phyloP scores from a whole-genome alignment of 202 grass and related monocot genomes.

The Digitaria exilis region DNA sequence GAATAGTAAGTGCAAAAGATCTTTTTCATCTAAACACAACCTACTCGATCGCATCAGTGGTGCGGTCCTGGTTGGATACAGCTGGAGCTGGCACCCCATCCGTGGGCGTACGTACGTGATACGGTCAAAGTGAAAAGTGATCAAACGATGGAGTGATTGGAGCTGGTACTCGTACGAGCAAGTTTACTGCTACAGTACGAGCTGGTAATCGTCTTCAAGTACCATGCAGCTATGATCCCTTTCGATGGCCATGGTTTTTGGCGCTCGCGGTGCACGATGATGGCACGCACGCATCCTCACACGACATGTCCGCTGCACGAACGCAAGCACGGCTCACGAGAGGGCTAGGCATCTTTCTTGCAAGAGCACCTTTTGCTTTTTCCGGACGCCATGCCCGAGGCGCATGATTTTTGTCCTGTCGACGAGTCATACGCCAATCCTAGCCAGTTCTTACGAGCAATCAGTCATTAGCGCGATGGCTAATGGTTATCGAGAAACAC shows the following conservation, averaged over 20 bases:
- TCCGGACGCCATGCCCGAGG: not conserved
- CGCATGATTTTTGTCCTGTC: conserved; percentile 23
- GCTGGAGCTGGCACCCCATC: conserved; percentile 2
- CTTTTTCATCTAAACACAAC: no score
- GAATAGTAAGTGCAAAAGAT: no score
- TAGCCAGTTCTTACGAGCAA: no score
- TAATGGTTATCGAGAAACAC: no score
- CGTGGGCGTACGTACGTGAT: conserved; percentile 6
- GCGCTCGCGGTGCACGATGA: not conserved
- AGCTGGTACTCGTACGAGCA: no score
- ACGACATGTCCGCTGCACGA: not conserved
- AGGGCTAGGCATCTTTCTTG: no score
- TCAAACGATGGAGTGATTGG: no score
- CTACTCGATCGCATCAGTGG: not conserved
- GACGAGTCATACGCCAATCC: no score
- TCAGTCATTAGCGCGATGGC: no score
- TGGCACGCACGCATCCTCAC: not conserved
- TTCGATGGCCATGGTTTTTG: not conserved
- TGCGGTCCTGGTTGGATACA: conserved; percentile 19
- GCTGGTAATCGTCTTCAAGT: no score
- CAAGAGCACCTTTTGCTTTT: conserved; percentile 39
- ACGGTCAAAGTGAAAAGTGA: conserved; percentile 14
- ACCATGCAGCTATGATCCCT: no score
- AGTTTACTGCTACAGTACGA: no score
- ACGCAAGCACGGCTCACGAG: not conserved